Percentiles rank a stretch among this genome's conserved stretches.
Conservation (phyloP, 352 stramenopile species). For the Phytophthora kernoviae region DNA sequence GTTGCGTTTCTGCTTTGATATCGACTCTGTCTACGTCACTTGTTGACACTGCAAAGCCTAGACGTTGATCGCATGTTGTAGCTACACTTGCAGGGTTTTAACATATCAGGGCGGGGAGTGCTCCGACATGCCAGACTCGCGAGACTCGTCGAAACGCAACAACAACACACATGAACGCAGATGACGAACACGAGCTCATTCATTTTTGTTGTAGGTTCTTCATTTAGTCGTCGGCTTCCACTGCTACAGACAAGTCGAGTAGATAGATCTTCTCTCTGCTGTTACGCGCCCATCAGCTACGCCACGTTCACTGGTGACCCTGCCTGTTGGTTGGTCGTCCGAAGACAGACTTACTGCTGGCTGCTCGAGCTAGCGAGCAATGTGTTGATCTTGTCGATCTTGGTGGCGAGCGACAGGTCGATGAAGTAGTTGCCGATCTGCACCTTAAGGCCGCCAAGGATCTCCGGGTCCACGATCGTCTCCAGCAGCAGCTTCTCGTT, state of each 20-base stretch:
- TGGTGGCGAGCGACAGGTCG: slow-evolving; percentile 94
- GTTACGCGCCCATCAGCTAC: slow-evolving; percentile 14
- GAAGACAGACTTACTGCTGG: slow-evolving; percentile 39
- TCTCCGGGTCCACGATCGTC: slow-evolving; percentile 93
- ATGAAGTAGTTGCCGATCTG: slow-evolving; percentile 99
- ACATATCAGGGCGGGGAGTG: too few species aligned
- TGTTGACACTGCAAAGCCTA: neutral
- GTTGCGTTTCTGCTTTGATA: slow-evolving; percentile 12
- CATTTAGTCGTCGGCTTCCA: slow-evolving; percentile 26
- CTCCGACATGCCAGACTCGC: too few species aligned
- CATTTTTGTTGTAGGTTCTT: slow-evolving; percentile 36
- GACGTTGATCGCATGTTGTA: neutral
- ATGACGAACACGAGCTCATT: slow-evolving; percentile 26
- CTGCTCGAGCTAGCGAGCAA: slow-evolving; percentile 70
- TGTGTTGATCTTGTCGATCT: slow-evolving; percentile 95
- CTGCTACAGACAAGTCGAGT: slow-evolving; percentile 16
- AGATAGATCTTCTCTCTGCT: neutral
- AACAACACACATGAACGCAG: slow-evolving; percentile 2
- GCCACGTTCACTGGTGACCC: slow-evolving; percentile 22
- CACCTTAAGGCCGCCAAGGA: slow-evolving; percentile 96
- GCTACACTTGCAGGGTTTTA: neutral
- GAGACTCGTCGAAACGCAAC: neutral
- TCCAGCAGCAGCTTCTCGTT: slow-evolving; percentile 93
- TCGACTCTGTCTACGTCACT: too few species aligned
- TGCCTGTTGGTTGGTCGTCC: slow-evolving; percentile 8